A percentile compares a stretch with the other conserved stretches of the same genome.
Evolutionary conservation across 345 rosid species (phyloP).

Genomic region (Camelina laxa): DNA sequence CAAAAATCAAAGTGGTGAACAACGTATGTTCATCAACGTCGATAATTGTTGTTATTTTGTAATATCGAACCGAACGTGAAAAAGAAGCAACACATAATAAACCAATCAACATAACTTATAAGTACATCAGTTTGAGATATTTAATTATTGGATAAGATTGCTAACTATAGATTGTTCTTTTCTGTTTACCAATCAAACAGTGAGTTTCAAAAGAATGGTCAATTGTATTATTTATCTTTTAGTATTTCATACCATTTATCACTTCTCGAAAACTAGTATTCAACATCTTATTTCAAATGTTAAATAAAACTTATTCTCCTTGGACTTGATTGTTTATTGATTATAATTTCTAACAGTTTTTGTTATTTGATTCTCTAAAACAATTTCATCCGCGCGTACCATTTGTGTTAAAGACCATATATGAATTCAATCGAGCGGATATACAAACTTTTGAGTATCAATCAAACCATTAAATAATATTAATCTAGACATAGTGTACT

Average conservation of each 20-base stretch:
- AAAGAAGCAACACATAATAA: constrained; percentile 3
- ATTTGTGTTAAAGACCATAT: background rate
- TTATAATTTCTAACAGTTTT: background rate
- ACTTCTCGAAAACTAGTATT: too few species aligned
- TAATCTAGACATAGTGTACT: background rate
- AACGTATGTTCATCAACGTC: constrained; percentile 12
- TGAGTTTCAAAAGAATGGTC: background rate
- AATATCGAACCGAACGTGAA: background rate
- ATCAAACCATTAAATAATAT: background rate
- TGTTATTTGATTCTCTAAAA: background rate
- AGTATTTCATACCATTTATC: too few species aligned
- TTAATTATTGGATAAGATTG: background rate
- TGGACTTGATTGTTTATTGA: background rate
- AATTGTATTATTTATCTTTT: too few species aligned
- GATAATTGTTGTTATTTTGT: background rate
- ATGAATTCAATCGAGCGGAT: background rate
- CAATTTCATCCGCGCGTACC: background rate
- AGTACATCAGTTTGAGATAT: background rate
- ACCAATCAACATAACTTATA: constrained; percentile 4
- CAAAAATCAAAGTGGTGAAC: background rate
- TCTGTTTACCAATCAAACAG: constrained; percentile 8
- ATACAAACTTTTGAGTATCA: background rate
- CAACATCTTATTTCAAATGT: too few species aligned
- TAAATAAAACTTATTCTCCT: too few species aligned
- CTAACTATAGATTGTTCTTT: background rate